Evolutionary conservation across 495 filamentous ascomycete genomes (phyloP).

Genomic region (Hypoxylon perforatum): DNA sequence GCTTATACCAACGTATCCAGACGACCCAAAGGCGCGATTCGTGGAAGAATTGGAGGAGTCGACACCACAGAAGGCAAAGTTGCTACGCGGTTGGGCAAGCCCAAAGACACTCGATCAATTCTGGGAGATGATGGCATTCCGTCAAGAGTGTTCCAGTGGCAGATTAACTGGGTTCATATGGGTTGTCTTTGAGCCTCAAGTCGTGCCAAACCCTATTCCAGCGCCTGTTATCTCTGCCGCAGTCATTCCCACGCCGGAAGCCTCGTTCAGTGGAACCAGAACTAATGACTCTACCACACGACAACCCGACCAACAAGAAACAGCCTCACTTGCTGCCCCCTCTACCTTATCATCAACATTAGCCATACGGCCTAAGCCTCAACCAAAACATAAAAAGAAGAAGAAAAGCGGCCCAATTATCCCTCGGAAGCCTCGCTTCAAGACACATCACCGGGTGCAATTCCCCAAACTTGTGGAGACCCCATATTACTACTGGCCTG

Average conservation of each 20-base stretch:
- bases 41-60: constrained; percentile 89
- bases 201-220: constrained; percentile 1
- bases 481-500: constrained; percentile 75
- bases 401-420: constrained; percentile 64
- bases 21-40: constrained; percentile 95
- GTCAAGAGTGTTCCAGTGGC: constrained; percentile 94
- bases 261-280: constrained; percentile 40
- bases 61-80: constrained; percentile 62
- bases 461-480: constrained; percentile 57
- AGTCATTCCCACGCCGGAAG: constrained; percentile 29
- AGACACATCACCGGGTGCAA: constrained; percentile 59
- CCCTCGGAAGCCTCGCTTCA: constrained; percentile 65
- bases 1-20: constrained; percentile 89
- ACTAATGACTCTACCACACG: constrained; percentile 37
- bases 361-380: constrained; percentile 38
- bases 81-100: constrained; percentile 76
- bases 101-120: constrained; percentile 87
- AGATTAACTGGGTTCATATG: constrained; percentile 93
- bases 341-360: constrained; percentile 19
- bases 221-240: constrained; percentile 5
- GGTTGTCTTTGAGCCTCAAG: constrained; percentile 77
- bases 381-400: constrained; percentile 49
- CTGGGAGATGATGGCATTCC: constrained; percentile 98
- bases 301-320: not conserved
- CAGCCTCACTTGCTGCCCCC: constrained; percentile 6